Evolutionary conservation across 352 stramenopile species (phyloP), one percentile per base, ranked within the genome.

Genomic region (Pythium chondricola): DNA sequence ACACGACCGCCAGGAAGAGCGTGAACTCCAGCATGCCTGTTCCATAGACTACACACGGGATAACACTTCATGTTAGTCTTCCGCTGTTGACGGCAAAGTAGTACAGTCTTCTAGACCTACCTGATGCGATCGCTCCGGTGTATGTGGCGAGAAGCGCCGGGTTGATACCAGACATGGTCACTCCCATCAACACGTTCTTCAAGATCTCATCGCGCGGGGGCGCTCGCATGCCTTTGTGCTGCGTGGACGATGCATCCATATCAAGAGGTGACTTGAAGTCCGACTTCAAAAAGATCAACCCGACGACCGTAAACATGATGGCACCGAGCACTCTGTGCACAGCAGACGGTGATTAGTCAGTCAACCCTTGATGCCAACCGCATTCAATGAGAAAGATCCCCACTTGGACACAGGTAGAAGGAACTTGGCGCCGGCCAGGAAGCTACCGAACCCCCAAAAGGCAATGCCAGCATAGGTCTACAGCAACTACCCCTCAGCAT

Each of bases 401-500:
- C 74, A 95, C 84, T 95, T 93, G 46, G 84, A 93, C 6, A 90
- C 58, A 8, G 84, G 84, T 13, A 95, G 37, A 14, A 95, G 48
- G 51, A 86, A 92, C 50, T 89, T 90, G 29, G 80, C 73, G 7
- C 84, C 82, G 1, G 81, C 82, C 27, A 95, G 59, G 44, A 95
- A 93, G 56, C 82, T 93, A 2, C 84, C 84, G 65, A 95, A 95
- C 18, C 84, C 84, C 84, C 84, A 95, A 40, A 93, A 95, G 36
- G 84, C 84, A 30, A 95, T 86, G 2, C 78, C 82, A 11, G 84
- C 84, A 39, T 95, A 95, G 29, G 83, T 93, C 83, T 45, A 50
- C 24, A 51, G 43, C 25, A 55, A 22, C 27, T 44, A 27, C 13
- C 17, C 46, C 10, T 10, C 9, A 45, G 18, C 21, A 45, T 33